These are phyloP conservation scores for Nematocida major DNA, from an alignment of 371 early-diverging fungal genomes.

Conservation along the genomic window DNA sequence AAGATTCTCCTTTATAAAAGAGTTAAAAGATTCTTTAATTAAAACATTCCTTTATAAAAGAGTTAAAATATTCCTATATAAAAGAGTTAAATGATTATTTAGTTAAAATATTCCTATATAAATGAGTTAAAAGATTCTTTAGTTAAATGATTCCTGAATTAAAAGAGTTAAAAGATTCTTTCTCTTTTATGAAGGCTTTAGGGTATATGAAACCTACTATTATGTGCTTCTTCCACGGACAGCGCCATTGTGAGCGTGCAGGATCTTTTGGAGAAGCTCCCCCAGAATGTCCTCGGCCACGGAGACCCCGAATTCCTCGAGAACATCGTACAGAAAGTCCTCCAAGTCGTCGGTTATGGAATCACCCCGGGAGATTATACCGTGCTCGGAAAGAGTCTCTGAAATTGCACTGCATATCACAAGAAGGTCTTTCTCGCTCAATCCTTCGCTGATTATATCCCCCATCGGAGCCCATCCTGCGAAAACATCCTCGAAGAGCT, in stretches of 20 bases:
- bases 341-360: conserved; percentile 9
- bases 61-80: too few relatives aligned
- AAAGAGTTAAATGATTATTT: too few relatives aligned
- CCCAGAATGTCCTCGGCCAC: conserved; percentile 19
- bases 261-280: not conserved
- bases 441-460: conserved; percentile 19
- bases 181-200: too few relatives aligned
- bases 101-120: too few relatives aligned
- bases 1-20: too few relatives aligned
- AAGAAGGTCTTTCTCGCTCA: conserved; percentile 14
- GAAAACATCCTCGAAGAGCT: not conserved
- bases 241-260: conserved; percentile 4
- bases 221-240: not conserved
- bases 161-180: too few relatives aligned
- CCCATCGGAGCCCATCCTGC: conserved; percentile 29
- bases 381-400: conserved; percentile 19
- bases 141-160: too few relatives aligned
- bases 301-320: conserved; percentile 27
- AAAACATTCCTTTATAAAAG: too few relatives aligned
- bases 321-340: conserved; percentile 27
- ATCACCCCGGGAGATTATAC: not conserved
- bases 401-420: not conserved
- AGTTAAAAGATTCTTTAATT: too few relatives aligned
- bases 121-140: too few relatives aligned
- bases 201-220: too few relatives aligned